These are phyloP conservation scores for Aspergillus tanneri DNA, from an alignment of 2,329 filamentous ascomycete genomes.

Conservation along the genomic window DNA sequence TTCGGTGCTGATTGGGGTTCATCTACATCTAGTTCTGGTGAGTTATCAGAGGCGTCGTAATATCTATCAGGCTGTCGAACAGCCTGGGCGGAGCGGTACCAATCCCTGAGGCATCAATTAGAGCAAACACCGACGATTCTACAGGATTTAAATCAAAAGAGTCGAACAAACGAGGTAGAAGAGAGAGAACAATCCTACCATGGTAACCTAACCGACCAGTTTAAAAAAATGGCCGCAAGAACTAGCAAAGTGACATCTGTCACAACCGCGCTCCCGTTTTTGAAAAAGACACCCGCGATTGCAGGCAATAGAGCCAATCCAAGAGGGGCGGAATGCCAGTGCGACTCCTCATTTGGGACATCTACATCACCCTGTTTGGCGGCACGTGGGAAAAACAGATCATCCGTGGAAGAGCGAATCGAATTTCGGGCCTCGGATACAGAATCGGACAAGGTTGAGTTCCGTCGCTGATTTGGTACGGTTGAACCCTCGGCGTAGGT, in stretches of 20 bases:
- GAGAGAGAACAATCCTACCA: conserved; percentile 60
- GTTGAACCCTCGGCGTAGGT: conserved; percentile 37
- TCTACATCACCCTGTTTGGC: conserved; percentile 32
- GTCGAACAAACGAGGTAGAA: not conserved
- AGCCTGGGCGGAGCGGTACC: conserved; percentile 71
- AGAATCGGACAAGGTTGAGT: conserved; percentile 76
- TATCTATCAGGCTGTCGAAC: conserved; percentile 50
- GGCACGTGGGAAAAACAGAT: conserved; percentile 63
- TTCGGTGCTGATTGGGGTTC: conserved; percentile 17
- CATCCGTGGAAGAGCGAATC: conserved; percentile 66
- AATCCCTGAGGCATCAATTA: conserved; percentile 53
- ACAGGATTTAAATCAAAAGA: too few species aligned
- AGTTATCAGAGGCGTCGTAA: conserved; percentile 20
- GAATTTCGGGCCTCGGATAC: conserved; percentile 65
- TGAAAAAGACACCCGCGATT: conserved; percentile 78
- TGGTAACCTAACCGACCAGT: conserved; percentile 87
- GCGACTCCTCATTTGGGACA: conserved; percentile 57
- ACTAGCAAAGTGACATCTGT: conserved; percentile 81
- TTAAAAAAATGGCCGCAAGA: conserved; percentile 79
- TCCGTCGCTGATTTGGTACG: conserved; percentile 58
- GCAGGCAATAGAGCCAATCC: conserved; percentile 82
- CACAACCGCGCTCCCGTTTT: conserved; percentile 77
- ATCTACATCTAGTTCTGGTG: conserved; percentile 29
- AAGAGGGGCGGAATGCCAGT: conserved; percentile 78
- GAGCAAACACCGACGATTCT: not conserved